Base-by-base conservation (phyloP, 192 early-diverging fungal species). In the Backusella australiensis region DNA sequence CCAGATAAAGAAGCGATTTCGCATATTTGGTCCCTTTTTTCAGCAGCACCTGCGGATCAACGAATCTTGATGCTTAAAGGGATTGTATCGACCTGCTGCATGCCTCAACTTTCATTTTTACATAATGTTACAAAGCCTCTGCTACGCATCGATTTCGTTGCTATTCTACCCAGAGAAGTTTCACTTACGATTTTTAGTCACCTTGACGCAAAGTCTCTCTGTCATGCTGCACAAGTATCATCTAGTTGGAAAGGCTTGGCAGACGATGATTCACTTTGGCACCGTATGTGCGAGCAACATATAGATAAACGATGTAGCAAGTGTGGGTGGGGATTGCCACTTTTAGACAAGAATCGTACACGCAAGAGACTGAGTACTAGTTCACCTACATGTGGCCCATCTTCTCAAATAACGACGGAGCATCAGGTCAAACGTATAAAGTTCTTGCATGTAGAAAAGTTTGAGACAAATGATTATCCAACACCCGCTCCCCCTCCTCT, bases 211-310 rank as follows among this genome's bases (percentile, higher is more conserved):
- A 91, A 85, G 11, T 92, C 95, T 0, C 89, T 99, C 29, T 98
- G 97, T 76, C 93, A 91, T 73, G 95, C 94, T 29, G 93, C 96
- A 12, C 96, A 98, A 82, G 95, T 96, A 0, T 93, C 89, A 69
- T 90, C 87, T 14, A 73, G 81, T 4, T 99, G 98, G 98, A 90
- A 88, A n/a, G 71, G 70, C 19, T 74, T 97, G 14, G 94, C 96
- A 6, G 95, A 98, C 75, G 95, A 97, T 76, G 96, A 99, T 77
- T 84, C 91, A 7, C 86, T 99, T 17, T 99, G 98, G 98, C 94
- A 98, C 78, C 85, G 92, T 38, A 97, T 99, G 95, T 99, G 98
- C 76, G 92, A 93, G 42, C 97, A 98, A 84, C 98, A 99, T 78
- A 99, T 98, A 70, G 96, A 97, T 82, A 94, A 94, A 72, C 94